Conservation (phyloP, 2,329 filamentous ascomycete species). For the Scedosporium boydii region DNA sequence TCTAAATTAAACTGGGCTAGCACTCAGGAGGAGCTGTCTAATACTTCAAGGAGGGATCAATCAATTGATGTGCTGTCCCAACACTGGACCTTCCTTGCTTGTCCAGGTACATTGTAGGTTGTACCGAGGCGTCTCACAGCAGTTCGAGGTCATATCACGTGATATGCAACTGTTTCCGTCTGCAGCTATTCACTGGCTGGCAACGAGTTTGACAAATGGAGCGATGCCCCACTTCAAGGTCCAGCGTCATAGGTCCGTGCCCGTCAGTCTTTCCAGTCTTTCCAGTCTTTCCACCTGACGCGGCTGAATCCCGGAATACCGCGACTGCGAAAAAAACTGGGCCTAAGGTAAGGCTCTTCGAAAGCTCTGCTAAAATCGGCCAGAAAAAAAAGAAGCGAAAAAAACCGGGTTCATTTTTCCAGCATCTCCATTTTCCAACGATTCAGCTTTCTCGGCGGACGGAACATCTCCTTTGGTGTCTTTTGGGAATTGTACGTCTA, state of each 20-base stretch:
- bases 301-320: slow-evolving; percentile 6
- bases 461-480: too few species aligned
- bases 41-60: not conserved
- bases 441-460: too few species aligned
- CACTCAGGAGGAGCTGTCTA: not conserved
- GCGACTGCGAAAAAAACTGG: slow-evolving; percentile 3
- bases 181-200: not conserved
- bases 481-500: not conserved
- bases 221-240: not conserved
- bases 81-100: too few species aligned
- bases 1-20: not conserved
- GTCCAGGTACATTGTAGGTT: not conserved
- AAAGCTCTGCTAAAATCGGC: not conserved
- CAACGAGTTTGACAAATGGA: not conserved
- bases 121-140: not conserved
- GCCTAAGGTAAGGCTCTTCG: not conserved
- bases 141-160: not conserved
- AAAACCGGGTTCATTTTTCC: too few species aligned
- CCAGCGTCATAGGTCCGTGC: not conserved
- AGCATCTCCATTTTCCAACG: too few species aligned
- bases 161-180: not conserved
- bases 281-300: not conserved
- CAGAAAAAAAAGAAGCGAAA: not conserved
- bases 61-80: not conserved
- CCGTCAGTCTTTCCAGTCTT: not conserved